Conservation (phyloP, 257 asterid species). For the Apocynum venetum region DNA sequence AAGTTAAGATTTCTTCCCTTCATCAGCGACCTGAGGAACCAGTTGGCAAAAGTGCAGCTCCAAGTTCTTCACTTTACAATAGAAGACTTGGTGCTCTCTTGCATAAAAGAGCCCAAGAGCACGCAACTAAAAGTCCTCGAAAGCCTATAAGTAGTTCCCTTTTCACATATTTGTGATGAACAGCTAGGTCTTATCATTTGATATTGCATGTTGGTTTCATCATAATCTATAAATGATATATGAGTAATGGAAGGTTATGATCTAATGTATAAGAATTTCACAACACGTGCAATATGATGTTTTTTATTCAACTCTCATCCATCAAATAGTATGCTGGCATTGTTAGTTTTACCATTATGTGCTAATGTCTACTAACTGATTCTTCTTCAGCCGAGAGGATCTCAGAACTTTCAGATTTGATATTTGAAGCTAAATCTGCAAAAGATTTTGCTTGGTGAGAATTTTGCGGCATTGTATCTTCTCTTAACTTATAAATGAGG, state of each 20-base stretch:
- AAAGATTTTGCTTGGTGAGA: conserved; percentile 92
- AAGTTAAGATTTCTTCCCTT: conserved; percentile 26
- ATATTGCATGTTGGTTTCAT: neutral
- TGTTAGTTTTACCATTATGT: neutral
- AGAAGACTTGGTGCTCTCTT: neutral
- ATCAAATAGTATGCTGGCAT: neutral
- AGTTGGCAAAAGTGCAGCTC: neutral
- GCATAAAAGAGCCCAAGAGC: neutral
- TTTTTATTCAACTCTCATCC: neutral
- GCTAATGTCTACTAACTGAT: conserved; percentile 25
- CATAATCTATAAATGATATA: neutral
- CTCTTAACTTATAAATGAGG: neutral
- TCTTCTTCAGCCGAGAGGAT: conserved; percentile 61
- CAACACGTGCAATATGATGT: neutral
- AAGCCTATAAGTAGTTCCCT: conserved; percentile 12
- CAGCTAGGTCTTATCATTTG: neutral
- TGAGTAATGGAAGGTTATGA: neutral
- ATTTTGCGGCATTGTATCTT: conserved; percentile 8
- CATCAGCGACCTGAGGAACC: conserved; percentile 13
- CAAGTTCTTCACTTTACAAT: neutral
- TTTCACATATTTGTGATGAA: conserved; percentile 1
- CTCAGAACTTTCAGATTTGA: conserved; percentile 54
- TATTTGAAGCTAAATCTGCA: conserved; percentile 81
- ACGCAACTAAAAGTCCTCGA: conserved; percentile 19
- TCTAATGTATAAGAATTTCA: neutral